Base-by-base conservation (phyloP, 2,329 filamentous ascomycete species). In the Fusarium acutatum region DNA sequence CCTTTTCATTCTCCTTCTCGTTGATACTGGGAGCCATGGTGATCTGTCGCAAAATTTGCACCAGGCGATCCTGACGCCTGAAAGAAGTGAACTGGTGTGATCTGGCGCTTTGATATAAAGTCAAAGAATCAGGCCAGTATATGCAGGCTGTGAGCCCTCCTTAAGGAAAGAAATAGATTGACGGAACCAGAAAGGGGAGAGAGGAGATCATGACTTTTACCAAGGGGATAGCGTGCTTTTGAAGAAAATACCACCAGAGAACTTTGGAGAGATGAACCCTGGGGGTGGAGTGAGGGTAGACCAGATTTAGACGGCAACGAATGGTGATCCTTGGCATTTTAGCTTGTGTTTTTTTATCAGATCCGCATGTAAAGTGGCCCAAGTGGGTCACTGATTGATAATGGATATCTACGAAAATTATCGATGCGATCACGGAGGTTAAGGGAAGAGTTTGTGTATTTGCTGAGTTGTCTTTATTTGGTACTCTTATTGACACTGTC, bases 261-360 rank as follows among this genome's bases (percentile, higher is more conserved):
- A 58, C 64, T 64, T 67, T 71, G 58, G n/a, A 61, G 34, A 67
- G 41, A 30, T 49, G 56, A 64, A 59, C 43, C 69, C 44, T 38
- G 49, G 44, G 47, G 61, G 70, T 72, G 70, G 71, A 72, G 71
- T 72, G 68, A 65, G 47, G 57, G 43, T 64, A 56, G 59, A 38
- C 40, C 46, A 58, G 66, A 58, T 69, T 69, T 53, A 64, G 50
- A 62, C 32, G 38, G 26, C 28, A 37, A 60, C 46, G 44, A 62
- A 71, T 61, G 53, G 69, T 75, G 72, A 75, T 71, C 60, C 72
- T 73, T 70, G 72, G 72, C 65, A 72, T 34, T 60, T 67, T 74
- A 74, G 70, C 50, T 46, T 67, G 24, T 50, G 43, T 65, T 58
- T 56, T 64, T 73, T 73, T 73, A 73, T 73, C 71, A 74, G 71